Conservation (phyloP, 495 filamentous ascomycete genomes). For the Staphylotrichum tortipilum region DNA sequence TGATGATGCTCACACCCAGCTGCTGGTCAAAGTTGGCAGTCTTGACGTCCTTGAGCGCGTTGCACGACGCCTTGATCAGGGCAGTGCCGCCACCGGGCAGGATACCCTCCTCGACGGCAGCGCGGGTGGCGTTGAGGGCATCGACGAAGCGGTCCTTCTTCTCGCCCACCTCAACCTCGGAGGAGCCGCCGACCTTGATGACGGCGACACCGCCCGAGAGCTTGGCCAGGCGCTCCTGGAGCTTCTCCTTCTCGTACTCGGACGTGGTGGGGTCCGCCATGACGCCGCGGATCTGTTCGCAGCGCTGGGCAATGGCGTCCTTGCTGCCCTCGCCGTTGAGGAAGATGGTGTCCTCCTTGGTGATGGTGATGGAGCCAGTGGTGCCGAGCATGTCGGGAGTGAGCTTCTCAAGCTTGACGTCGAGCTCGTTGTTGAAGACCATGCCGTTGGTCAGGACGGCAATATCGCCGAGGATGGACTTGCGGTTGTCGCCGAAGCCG, state of each 20-base stretch:
- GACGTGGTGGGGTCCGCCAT: constrained; percentile 88
- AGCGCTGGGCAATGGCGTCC: constrained; percentile 86
- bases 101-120: constrained; percentile 97
- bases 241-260: constrained; percentile 99
- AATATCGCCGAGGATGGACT: constrained; percentile 95
- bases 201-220: constrained; percentile 98
- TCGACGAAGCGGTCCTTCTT: constrained; percentile 99
- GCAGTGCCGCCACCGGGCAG: constrained; percentile 96
- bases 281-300: constrained; percentile 97
- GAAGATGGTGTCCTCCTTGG: constrained; percentile 99
- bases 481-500: constrained; percentile 99
- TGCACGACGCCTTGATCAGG: constrained; percentile 90
- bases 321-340: constrained; percentile 96
- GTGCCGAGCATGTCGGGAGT: constrained; percentile 93
- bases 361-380: constrained; percentile 97
- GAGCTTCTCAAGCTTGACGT: constrained; percentile 96
- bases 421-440: constrained; percentile 96
- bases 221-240: constrained; percentile 98
- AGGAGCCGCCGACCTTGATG: constrained; percentile 96
- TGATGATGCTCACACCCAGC: constrained; percentile 94
- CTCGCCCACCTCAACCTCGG: constrained; percentile 96
- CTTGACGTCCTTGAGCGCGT: constrained; percentile 76
- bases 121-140: constrained; percentile 94
- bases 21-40: constrained; percentile 96
- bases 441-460: constrained; percentile 91